Conservation (phyloP, 2,329 filamentous ascomycete genomes). For the Endothia cerciana region DNA sequence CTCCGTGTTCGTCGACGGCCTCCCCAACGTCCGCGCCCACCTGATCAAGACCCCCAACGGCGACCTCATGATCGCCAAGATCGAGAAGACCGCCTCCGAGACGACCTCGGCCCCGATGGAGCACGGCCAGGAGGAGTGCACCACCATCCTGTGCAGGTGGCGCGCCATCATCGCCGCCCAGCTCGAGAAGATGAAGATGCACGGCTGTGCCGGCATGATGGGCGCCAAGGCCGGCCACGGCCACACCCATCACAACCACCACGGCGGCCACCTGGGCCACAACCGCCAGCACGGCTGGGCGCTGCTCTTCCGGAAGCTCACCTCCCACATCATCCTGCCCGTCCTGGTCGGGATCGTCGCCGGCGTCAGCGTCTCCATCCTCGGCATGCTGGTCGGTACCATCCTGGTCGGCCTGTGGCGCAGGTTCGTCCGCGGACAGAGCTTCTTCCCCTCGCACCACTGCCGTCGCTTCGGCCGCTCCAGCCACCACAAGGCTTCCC, state of each 20-base stretch:
- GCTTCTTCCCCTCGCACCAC: conserved; percentile 36
- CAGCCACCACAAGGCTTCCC: conserved; percentile 40
- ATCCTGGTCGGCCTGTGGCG: conserved; percentile 63
- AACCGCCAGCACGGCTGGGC: conserved; percentile 42
- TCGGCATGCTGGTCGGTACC: conserved; percentile 69
- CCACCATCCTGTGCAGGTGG: conserved; percentile 58
- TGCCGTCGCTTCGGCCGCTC: conserved; percentile 37
- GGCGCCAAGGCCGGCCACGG: conserved; percentile 33
- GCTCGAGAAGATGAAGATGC: conserved; percentile 42
- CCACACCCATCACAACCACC: conserved; percentile 34
- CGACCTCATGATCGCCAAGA: conserved; percentile 57
- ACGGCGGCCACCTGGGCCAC: conserved; percentile 18
- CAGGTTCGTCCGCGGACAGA: conserved; percentile 51
- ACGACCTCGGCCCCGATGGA: conserved; percentile 33
- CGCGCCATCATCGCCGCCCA: conserved; percentile 53
- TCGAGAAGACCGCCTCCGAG: conserved; percentile 44
- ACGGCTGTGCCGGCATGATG: conserved; percentile 46
- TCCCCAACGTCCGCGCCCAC: conserved; percentile 61
- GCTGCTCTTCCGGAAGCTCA: conserved; percentile 57
- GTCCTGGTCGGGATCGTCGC: conserved; percentile 70
- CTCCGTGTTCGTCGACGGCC: conserved; percentile 55
- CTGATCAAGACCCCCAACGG: conserved; percentile 62
- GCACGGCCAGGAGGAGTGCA: conserved; percentile 42
- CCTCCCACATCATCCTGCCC: conserved; percentile 67
- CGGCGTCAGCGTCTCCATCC: conserved; percentile 62